Percentiles rank a stretch among this genome's conserved stretches.
Evolutionary conservation across 768 basidiomycete genomes (phyloP).

Genomic region (Trametes cinnabarina): DNA sequence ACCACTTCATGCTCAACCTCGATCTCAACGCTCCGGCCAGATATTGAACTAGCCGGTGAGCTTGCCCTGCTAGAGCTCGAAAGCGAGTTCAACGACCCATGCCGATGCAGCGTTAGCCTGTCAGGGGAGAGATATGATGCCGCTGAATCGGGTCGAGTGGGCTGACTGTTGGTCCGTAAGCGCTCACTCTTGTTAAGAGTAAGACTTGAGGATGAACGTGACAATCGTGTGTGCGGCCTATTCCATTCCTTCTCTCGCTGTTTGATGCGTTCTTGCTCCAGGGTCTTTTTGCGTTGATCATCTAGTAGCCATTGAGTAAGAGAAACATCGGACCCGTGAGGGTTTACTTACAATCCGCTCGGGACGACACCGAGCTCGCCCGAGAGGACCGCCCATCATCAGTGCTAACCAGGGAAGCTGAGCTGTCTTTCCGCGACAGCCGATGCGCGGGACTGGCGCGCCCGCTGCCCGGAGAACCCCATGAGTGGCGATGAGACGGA

Average conservation of each 20-base stretch:
- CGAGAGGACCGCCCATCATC: slow-evolving; percentile 42
- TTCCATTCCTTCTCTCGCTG: slow-evolving; percentile 60
- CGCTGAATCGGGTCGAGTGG: slow-evolving; percentile 42
- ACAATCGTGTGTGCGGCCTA: slow-evolving; percentile 37
- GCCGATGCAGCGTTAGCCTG: slow-evolving; percentile 10
- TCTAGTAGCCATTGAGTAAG: slow-evolving; percentile 33
- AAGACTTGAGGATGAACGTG: slow-evolving; percentile 45
- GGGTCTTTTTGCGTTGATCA: slow-evolving; percentile 41
- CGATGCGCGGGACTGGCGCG: slow-evolving; percentile 20
- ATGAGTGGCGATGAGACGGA: slow-evolving; percentile 17
- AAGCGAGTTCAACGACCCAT: slow-evolving; percentile 17
- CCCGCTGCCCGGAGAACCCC: slow-evolving; percentile 16
- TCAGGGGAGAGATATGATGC: slow-evolving; percentile 35
- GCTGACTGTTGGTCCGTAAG: slow-evolving; percentile 36
- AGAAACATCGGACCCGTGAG: not conserved
- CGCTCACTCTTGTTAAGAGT: slow-evolving; percentile 30
- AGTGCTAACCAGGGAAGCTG: slow-evolving; percentile 41
- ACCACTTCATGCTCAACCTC: slow-evolving; percentile 31
- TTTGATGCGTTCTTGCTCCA: slow-evolving; percentile 42
- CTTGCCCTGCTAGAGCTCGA: slow-evolving; percentile 36
- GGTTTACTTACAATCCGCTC: slow-evolving; percentile 50
- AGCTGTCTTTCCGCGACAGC: slow-evolving; percentile 35
- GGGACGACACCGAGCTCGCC: slow-evolving; percentile 47
- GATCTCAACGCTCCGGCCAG: slow-evolving; percentile 29
- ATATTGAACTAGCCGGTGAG: slow-evolving; percentile 42